Base-by-base conservation (phyloP, 2,329 filamentous ascomycete species). In the Alternaria arborescens region DNA sequence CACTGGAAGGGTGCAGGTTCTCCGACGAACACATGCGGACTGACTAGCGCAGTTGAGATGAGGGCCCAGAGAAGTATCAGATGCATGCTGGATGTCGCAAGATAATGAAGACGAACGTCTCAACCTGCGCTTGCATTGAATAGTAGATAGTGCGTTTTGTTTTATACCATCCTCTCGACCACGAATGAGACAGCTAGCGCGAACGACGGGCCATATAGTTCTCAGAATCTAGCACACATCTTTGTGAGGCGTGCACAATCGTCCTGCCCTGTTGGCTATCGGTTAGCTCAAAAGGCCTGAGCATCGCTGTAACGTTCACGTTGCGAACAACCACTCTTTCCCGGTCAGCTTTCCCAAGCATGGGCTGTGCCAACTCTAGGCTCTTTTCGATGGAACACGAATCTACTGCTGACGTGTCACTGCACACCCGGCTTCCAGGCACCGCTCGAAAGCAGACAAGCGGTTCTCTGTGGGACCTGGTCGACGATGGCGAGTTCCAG, bases 21-120 rank as follows among this genome's bases (percentile, higher is more conserved):
- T 11, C 59, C 26, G 4, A 61, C 18, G 36, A 61, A 61, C 10
- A 58, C n/a, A 26, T 61, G 18, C 2, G 28, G 16, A 57, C 43
- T 47, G 6, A 61, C 58, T 11, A 53, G 28, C 40, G 8, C 42
- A 44, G 42, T 40, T 26, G 7, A 20, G 2, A 56, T 6, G 1
- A 56, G 34, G 3, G 54, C 14, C 28, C 5, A 56, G 16, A 30
- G 1, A 43, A 28, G 30, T 56, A 26, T 44, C 2, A 47, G 20
- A 26, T 47, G 7, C n/a, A 58, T 56, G 4, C 26, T 41, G 1
- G 14, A 48, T 10, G 10, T 48, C 3, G 1, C 3, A 28, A 48
- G 36, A 4, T 55, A 20, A 10, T 26, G 8, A 3, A 41, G 11
- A 38, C 6, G n/a, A 18, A 34, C 5, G 1, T 55, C 20, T 24